A percentile compares a stretch with the other conserved stretches of the same genome.
These are phyloP conservation scores for Zoysia pacifica DNA, from an alignment of 176 grass and related monocot genomes.

Conservation along the genomic window DNA sequence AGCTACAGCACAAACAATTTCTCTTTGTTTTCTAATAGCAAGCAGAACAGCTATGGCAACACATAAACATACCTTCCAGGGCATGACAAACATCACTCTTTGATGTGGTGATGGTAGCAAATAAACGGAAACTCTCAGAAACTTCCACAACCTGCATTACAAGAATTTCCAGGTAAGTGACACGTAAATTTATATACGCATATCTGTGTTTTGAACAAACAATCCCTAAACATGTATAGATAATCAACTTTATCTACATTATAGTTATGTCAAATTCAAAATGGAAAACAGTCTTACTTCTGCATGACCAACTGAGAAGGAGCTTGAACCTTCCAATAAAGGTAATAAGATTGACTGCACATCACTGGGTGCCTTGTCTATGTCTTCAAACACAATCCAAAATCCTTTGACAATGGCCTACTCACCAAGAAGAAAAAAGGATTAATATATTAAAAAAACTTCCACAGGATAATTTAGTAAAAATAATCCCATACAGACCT, in stretches of 20 bases:
- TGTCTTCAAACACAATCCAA: slow-evolving; percentile 97
- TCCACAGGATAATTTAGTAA: neutral
- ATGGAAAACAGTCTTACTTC: slow-evolving; percentile 56
- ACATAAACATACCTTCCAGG: slow-evolving; percentile 57
- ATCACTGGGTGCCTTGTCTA: slow-evolving; percentile 93
- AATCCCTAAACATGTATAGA: neutral
- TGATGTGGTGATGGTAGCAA: slow-evolving; percentile 80
- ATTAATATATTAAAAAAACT: slow-evolving; percentile 13
- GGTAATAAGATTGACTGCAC: slow-evolving; percentile 85
- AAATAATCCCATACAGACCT: slow-evolving; percentile 51
- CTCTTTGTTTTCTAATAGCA: neutral
- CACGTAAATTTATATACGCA: slow-evolving; percentile 13
- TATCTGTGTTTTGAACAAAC: slow-evolving; percentile 15
- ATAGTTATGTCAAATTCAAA: slow-evolving; percentile 17
- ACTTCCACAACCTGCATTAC: slow-evolving; percentile 68
- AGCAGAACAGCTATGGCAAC: neutral
- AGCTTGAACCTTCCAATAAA: slow-evolving; percentile 79
- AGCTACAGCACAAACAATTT: neutral
- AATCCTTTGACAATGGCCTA: slow-evolving; percentile 84
- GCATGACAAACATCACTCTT: slow-evolving; percentile 67
- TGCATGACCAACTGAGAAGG: slow-evolving; percentile 75
- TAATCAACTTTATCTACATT: neutral
- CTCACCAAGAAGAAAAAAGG: slow-evolving; percentile 14
- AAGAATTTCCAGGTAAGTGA: slow-evolving; percentile 31
- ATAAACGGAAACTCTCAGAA: slow-evolving; percentile 78